These are phyloP conservation scores for Rhodotorula glutinis DNA, from an alignment of 1,284 basidiomycete species.

Conservation along the genomic window DNA sequence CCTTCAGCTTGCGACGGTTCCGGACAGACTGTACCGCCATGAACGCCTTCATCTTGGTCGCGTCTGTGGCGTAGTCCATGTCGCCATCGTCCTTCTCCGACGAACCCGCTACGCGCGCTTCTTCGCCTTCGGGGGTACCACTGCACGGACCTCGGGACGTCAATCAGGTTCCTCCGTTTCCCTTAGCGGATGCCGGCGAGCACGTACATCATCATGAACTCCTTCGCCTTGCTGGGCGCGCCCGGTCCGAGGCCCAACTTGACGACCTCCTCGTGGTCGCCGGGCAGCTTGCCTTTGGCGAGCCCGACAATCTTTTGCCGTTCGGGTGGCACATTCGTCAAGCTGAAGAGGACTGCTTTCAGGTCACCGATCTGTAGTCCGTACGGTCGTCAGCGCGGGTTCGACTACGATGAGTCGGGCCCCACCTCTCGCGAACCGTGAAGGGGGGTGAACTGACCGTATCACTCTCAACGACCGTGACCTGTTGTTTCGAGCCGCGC, in stretches of 20 bases:
- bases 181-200: too few relatives aligned
- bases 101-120: conserved; percentile 61
- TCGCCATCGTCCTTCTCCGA: conserved; percentile 76
- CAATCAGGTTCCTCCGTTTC: neutral
- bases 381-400: neutral
- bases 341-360: conserved; percentile 55
- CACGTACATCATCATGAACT: conserved; percentile 66
- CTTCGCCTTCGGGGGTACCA: conserved; percentile 72
- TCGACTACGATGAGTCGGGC: neutral
- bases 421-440: conserved; percentile 1
- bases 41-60: conserved; percentile 11
- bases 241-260: conserved; percentile 13
- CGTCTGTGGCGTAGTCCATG: conserved; percentile 52
- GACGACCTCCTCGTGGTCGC: conserved; percentile 66
- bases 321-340: conserved; percentile 77
- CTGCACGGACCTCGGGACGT: neutral
- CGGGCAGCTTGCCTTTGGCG: conserved; percentile 76
- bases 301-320: conserved; percentile 85
- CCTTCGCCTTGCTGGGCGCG: conserved; percentile 56
- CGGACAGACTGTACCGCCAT: conserved; percentile 50
- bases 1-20: conserved; percentile 68
- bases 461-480: conserved; percentile 16
- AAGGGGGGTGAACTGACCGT: conserved; percentile 9
- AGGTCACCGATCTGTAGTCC: conserved; percentile 30
- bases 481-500: conserved; percentile 7